These are phyloP conservation scores for Hippophae rhamnoides DNA, from an alignment of 306 rosid species.

Conservation along the genomic window DNA sequence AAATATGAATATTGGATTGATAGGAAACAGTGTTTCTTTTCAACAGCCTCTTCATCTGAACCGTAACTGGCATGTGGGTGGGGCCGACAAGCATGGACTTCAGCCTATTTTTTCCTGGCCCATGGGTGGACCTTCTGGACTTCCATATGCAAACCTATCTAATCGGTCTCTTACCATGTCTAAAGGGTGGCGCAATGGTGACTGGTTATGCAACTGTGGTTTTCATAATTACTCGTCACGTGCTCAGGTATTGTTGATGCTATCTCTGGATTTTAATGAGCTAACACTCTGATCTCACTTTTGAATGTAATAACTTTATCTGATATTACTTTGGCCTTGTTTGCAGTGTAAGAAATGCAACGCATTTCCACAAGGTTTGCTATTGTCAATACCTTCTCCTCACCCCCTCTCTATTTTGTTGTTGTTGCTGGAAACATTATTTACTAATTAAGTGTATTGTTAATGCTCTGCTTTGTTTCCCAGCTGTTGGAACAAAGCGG, in stretches of 20 bases:
- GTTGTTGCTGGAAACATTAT: not conserved
- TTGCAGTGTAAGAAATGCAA: constrained; percentile 93
- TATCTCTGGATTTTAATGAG: not conserved
- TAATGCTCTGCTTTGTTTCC: constrained; percentile 14
- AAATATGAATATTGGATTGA: constrained; percentile 53
- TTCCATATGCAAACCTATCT: constrained; percentile 40
- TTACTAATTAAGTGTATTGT: not conserved
- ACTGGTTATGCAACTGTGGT: constrained; percentile 90
- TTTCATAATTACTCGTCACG: constrained; percentile 91
- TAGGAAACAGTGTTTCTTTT: constrained; percentile 39
- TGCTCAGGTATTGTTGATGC: constrained; percentile 49
- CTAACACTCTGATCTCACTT: constrained; percentile 6
- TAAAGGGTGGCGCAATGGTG: constrained; percentile 90
- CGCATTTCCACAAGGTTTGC: constrained; percentile 74
- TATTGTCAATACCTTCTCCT: not conserved
- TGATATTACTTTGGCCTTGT: constrained; percentile 27
- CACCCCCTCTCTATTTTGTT: not conserved
- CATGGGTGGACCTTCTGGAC: constrained; percentile 44
- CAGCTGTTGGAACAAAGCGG: constrained; percentile 85
- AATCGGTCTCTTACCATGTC: constrained; percentile 37
- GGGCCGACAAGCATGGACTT: constrained; percentile 52
- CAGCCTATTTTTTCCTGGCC: constrained; percentile 50
- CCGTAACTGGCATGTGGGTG: constrained; percentile 53
- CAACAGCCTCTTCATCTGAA: constrained; percentile 40
- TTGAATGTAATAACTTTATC: constrained; percentile 10